A percentile compares a stretch with the other conserved stretches of the same genome.
Evolutionary conservation across 225 moss, liverwort and hornwort genomes (phyloP).

Genomic region (Bryoerythrophyllum caledonicum): DNA sequence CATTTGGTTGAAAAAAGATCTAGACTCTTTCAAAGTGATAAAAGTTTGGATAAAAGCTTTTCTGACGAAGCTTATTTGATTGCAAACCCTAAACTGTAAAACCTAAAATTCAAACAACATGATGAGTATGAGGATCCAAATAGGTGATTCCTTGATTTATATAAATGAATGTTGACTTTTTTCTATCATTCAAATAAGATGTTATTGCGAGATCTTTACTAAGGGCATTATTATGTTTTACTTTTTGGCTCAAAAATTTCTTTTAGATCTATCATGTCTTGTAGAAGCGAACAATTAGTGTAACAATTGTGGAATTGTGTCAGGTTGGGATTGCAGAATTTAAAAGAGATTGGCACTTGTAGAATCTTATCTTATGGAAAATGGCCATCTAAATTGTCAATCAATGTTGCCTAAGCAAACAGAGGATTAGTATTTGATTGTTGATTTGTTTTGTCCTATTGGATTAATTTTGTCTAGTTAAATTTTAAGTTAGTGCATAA

Average conservation of each 20-base stretch:
- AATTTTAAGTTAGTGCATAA: neutral
- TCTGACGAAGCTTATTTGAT: too few species aligned
- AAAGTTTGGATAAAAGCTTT: neutral
- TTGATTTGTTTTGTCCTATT: neutral
- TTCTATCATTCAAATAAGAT: neutral
- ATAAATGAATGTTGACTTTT: neutral
- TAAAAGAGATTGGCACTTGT: neutral
- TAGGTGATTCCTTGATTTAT: neutral
- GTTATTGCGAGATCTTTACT: neutral
- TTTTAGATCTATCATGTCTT: neutral
- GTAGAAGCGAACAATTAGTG: neutral
- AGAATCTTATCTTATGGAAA: neutral
- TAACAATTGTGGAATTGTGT: neutral
- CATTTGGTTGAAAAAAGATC: neutral
- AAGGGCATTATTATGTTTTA: neutral
- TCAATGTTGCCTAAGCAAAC: neutral
- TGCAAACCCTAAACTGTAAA: too few species aligned
- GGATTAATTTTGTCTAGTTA: neutral
- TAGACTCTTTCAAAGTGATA: neutral
- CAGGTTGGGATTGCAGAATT: neutral
- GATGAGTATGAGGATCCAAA: too few species aligned
- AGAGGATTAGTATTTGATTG: neutral
- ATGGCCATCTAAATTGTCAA: accelerated
- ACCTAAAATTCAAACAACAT: too few species aligned
- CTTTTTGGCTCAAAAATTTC: neutral